Base-by-base conservation (phyloP, 768 basidiomycete species). In the Lactarius trivialis region DNA sequence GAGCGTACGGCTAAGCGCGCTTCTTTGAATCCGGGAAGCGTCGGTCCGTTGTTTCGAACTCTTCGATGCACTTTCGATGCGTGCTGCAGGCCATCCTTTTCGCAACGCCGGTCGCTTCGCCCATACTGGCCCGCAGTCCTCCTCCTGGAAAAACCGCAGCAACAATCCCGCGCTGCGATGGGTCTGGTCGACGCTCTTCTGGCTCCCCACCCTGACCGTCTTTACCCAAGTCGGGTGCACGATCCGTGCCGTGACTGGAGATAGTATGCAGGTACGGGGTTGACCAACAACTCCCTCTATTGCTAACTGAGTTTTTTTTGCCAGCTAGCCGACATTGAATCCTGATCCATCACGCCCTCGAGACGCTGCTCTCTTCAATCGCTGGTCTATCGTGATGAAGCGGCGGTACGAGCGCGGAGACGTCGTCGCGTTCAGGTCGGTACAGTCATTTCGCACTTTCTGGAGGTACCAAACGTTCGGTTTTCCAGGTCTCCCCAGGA, bases 291-390 rank as follows among this genome's bases (percentile, higher is more conserved):
- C 5, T 3, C 30, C 14, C 37, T 33, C 24, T 14, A 9, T n/a
- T 7, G 2, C 28, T 21, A 30, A 55, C 56, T 60, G 21, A 59
- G 37, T 14, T 21, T 24, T 48, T 48, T 41, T 53, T 60, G 54
- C 51, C 43, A 66, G 67, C 56, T 58, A 67, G 65, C 67, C 67
- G 34, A 67, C 67, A 12, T 39, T 67, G 21, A 67, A 67, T 50
- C 67, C 67, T 7, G 61, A 58, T 15, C 43, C 45, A 36, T 66
- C 66, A 37, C 64, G 28, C 32, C 33, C 55, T 48, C 57, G 67
- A 21, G 67, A 67, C 41, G 49, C 63, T 28, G 67, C 50, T 1
- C 11, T 67, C 17, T 67, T 67, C 48, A 54, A 66, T 41, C 67
- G 61, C 19, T 65, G 55, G 58, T 60, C 65, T 24, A 49, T 61